Evolutionary conservation across 75 land plant genomes (phyloP), one percentile per base, ranked within the genome.

Genomic region (Picea sitchensis): DNA sequence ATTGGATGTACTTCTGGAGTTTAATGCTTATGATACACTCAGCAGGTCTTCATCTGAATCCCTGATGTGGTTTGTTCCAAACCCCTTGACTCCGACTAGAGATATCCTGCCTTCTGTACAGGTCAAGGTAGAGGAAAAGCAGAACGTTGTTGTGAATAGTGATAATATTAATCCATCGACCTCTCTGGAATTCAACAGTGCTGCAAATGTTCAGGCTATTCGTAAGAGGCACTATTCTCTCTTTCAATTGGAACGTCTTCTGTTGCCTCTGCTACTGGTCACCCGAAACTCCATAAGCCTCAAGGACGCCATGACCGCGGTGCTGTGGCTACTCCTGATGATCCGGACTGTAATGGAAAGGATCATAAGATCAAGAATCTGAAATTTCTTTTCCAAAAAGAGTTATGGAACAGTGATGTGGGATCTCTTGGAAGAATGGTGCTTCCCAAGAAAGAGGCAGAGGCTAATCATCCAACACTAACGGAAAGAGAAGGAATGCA

Each of bases 401-500:
- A 93, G 78, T 92, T 95, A 1, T 82, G 82, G 69, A 86, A 88
- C 87, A 95, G 91, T 78, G 98, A 93, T 83, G 96, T 93, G 13
- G 79, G 93, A 41, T 38, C 86, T 59, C 87, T 95, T 12, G 87
- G 93, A 58, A 83, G 98, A 72, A 91, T 95, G 30, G 87, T 95
- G 32, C 86, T 95, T n/a, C 96, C 96, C 26, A 95, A 87, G 87
- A 87, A 87, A 76, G 88, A 81, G 36, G 84, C 84, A 44, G 89
- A 87, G 71, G 58, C 63, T 20, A 41, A 73, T 44, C 65, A 85
- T 14, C 89, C 89, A 3, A 61, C 59, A 17, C 78, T 87, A n/a
- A 76, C 75, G 3, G 65, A 58, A 38, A 69, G 81, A 61, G 89
- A 86, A 56, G 89, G 88, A 58, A 78, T 87, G 7, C 64, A 77